These are phyloP conservation scores for Pythium insidiosum DNA, from an alignment of 352 stramenopile species.

Conservation along the genomic window DNA sequence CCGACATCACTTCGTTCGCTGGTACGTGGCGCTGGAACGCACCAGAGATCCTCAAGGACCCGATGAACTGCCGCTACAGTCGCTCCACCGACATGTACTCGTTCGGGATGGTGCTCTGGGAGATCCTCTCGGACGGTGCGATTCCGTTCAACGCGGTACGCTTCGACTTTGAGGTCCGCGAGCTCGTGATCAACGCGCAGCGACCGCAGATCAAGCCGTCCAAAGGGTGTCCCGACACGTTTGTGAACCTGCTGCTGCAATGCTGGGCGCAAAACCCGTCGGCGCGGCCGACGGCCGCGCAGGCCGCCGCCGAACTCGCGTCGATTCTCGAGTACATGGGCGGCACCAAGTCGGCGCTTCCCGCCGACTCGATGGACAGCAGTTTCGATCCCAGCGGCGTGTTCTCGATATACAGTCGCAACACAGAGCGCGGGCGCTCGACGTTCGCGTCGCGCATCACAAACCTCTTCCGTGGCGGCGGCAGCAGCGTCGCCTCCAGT, in stretches of 20 bases:
- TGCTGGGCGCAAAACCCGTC: conserved; percentile 48
- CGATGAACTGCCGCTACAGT: conserved; percentile 56
- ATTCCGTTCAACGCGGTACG: conserved; percentile 54
- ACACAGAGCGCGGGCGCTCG: conserved; percentile 15
- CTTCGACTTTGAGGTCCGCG: conserved; percentile 64
- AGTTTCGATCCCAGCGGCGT: conserved; percentile 48
- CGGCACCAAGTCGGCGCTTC: conserved; percentile 22
- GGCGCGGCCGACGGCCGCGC: conserved; percentile 30
- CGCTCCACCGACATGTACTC: conserved; percentile 65
- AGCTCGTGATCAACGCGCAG: conserved; percentile 45
- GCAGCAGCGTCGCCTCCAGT: not conserved
- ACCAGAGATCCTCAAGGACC: conserved; percentile 53
- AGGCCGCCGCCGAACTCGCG: conserved; percentile 41
- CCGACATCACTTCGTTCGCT: conserved; percentile 55
- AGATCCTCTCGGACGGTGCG: conserved; percentile 51
- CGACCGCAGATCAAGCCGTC: conserved; percentile 40
- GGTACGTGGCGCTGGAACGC: conserved; percentile 69
- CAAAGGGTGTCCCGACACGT: conserved; percentile 36
- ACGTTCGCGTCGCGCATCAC: conserved; percentile 48
- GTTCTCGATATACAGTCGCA: conserved; percentile 14
- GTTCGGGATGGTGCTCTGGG: conserved; percentile 68
- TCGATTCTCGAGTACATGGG: conserved; percentile 44
- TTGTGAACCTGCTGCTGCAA: conserved; percentile 46
- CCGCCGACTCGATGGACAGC: conserved; percentile 47
- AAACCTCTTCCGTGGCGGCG: conserved; percentile 45